Evolutionary conservation across 768 basidiomycete genomes (phyloP).

Genomic region (Dentipellis fragilis): DNA sequence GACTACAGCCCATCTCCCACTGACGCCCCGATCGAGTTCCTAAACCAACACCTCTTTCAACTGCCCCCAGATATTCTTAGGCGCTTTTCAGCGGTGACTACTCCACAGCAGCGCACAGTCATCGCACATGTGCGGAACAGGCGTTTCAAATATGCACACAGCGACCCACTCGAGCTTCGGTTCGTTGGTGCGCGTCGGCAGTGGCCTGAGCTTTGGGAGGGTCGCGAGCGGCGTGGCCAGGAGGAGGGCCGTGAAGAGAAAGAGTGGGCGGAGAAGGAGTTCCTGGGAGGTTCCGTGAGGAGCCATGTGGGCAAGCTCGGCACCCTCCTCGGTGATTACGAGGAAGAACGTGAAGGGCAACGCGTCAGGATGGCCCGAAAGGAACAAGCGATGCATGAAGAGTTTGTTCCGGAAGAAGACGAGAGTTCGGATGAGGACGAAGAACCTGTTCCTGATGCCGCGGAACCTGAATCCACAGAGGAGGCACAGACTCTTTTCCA

Average conservation of each 20-base stretch:
- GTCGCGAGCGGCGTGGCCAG: conserved; percentile 35
- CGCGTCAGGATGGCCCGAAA: conserved; percentile 39
- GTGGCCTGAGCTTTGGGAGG: conserved; percentile 67
- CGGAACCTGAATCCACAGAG: conserved; percentile 33
- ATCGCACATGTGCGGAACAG: conserved; percentile 65
- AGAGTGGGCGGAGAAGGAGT: conserved; percentile 54
- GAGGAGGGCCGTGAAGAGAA: conserved; percentile 57
- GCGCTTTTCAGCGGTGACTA: conserved; percentile 31
- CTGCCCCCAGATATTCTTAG: conserved; percentile 58
- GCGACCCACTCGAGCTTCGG: conserved; percentile 43
- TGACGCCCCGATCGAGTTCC: conserved; percentile 50
- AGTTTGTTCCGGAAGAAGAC: conserved; percentile 62
- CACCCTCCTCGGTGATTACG: conserved; percentile 55
- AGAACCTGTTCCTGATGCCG: conserved; percentile 7
- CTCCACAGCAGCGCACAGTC: conserved; percentile 55
- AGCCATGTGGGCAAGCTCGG: conserved; percentile 67
- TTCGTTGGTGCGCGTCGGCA: conserved; percentile 40
- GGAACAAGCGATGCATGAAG: conserved; percentile 27
- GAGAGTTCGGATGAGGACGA: conserved; percentile 41
- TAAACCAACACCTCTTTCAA: conserved; percentile 43
- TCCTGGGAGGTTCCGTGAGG: conserved; percentile 40
- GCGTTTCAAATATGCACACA: conserved; percentile 50
- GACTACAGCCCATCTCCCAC: conserved; percentile 55
- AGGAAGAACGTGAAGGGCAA: conserved; percentile 70
- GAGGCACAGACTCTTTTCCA: conserved; percentile 44